Percentiles rank a stretch among this genome's conserved stretches.
Evolutionary conservation across 2,329 filamentous ascomycete species (phyloP).

Genomic region (Phyllosticta citrichinensis): DNA sequence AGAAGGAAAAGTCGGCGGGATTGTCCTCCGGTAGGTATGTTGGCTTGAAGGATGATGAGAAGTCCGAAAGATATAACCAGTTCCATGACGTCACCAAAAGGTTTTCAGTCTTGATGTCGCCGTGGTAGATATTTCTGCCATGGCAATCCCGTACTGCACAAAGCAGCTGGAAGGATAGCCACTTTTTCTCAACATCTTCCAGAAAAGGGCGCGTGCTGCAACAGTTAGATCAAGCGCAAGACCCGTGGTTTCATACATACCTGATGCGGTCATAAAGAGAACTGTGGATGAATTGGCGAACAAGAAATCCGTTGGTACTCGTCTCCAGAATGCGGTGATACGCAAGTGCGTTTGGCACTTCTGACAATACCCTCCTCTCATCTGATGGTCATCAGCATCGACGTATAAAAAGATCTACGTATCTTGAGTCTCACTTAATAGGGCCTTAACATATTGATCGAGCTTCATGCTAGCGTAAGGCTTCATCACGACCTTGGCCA

Average conservation of each 20-base stretch:
- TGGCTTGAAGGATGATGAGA: conserved; percentile 91
- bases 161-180: conserved; percentile 90
- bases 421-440: conserved; percentile 51
- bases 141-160: conserved; percentile 91
- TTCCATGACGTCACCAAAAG: conserved; percentile 97
- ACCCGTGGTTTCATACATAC: conserved; percentile 21
- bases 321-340: conserved; percentile 92
- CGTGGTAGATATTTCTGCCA: conserved; percentile 79
- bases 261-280: conserved; percentile 90
- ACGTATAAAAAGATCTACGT: neutral
- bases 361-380: conserved; percentile 67
- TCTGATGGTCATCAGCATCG: conserved; percentile 38
- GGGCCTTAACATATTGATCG: conserved; percentile 64
- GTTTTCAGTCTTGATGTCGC: conserved; percentile 98
- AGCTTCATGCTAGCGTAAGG: conserved; percentile 75
- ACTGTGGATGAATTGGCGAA: conserved; percentile 91
- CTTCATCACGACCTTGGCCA: conserved; percentile 93
- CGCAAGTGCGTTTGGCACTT: conserved; percentile 81
- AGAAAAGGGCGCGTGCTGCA: conserved; percentile 83
- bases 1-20: conserved; percentile 94
- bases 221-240: conserved; percentile 17
- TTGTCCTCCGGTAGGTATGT: conserved; percentile 92
- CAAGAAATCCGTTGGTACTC: conserved; percentile 80
- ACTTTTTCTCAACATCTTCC: conserved; percentile 97
- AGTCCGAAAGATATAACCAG: conserved; percentile 97